A percentile compares a stretch with the other conserved stretches of the same genome.
These are phyloP conservation scores for Lomentospora prolificans DNA, from an alignment of 2,329 filamentous ascomycete species.

Conservation along the genomic window DNA sequence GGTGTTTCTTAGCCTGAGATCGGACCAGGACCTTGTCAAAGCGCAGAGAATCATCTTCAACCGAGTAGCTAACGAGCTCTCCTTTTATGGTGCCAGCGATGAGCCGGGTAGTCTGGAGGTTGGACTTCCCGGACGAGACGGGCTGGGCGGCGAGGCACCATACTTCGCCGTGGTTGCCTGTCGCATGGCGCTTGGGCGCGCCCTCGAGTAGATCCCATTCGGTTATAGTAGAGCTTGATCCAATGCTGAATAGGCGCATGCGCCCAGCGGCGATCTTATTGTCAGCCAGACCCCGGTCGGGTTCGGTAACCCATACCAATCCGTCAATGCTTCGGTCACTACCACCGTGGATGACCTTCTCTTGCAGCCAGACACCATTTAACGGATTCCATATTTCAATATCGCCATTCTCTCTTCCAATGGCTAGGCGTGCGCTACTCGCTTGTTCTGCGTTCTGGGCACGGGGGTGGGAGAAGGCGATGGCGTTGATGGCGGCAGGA, in stretches of 20 bases:
- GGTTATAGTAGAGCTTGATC: slow-evolving; percentile 82
- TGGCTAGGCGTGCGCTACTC: slow-evolving; percentile 62
- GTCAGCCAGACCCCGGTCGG: slow-evolving; percentile 57
- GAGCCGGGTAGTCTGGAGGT: slow-evolving; percentile 46
- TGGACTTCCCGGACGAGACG: slow-evolving; percentile 18
- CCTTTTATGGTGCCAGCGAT: slow-evolving; percentile 87
- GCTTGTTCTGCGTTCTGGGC: slow-evolving; percentile 35
- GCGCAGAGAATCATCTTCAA: slow-evolving; percentile 71
- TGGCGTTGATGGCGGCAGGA: slow-evolving; percentile 82
- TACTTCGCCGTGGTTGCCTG: slow-evolving; percentile 88
- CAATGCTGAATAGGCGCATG: slow-evolving; percentile 88
- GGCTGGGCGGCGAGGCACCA: slow-evolving; percentile 94
- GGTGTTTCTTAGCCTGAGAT: slow-evolving; percentile 71
- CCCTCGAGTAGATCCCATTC: slow-evolving; percentile 89
- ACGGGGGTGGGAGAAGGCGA: slow-evolving; percentile 79
- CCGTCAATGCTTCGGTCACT: slow-evolving; percentile 83
- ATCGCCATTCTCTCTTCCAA: slow-evolving; percentile 88
- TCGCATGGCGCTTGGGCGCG: slow-evolving; percentile 68
- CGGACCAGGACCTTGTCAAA: slow-evolving; percentile 69
- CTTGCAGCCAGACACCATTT: slow-evolving; percentile 77
- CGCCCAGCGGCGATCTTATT: slow-evolving; percentile 57
- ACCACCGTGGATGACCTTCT: slow-evolving; percentile 74
- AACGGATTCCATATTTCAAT: slow-evolving; percentile 96
- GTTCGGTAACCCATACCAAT: slow-evolving; percentile 82
- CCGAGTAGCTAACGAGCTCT: slow-evolving; percentile 76